Conservation (phyloP, 176 grass and related monocot species). For the Oropetium thomaeum region DNA sequence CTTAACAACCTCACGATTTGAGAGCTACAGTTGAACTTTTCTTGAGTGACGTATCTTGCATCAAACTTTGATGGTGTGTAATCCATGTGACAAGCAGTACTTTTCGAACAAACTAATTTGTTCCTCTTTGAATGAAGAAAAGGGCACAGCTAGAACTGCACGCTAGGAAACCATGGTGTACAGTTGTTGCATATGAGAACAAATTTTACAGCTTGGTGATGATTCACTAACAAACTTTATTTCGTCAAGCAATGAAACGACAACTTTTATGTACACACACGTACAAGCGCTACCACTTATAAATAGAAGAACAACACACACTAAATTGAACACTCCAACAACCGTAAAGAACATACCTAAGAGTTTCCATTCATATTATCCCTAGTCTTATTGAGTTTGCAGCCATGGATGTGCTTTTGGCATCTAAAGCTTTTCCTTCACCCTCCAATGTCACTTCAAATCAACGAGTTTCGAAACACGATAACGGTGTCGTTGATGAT, state of each 20-base stretch:
- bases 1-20: not conserved
- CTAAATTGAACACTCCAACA: not conserved
- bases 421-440: conserved; percentile 29
- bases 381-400: not conserved
- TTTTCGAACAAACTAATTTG: not conserved
- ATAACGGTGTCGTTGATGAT: not conserved
- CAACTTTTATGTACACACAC: not conserved
- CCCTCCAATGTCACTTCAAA: not conserved
- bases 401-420: conserved; percentile 38
- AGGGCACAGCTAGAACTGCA: not conserved
- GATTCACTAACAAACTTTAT: not conserved
- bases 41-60: not conserved
- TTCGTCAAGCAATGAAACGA: not conserved
- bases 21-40: not conserved
- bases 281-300: not conserved
- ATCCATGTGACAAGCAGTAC: not conserved
- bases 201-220: conserved; percentile 6
- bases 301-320: not conserved
- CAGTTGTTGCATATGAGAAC: not conserved
- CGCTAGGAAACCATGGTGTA: not conserved
- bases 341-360: not conserved
- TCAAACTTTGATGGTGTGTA: not conserved
- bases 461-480: not conserved
- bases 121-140: not conserved
- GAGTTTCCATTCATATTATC: not conserved